Evolutionary conservation across 257 asterid genomes (phyloP), one percentile per base, ranked within the genome.

Genomic region (Fraxinus cuspidata): DNA sequence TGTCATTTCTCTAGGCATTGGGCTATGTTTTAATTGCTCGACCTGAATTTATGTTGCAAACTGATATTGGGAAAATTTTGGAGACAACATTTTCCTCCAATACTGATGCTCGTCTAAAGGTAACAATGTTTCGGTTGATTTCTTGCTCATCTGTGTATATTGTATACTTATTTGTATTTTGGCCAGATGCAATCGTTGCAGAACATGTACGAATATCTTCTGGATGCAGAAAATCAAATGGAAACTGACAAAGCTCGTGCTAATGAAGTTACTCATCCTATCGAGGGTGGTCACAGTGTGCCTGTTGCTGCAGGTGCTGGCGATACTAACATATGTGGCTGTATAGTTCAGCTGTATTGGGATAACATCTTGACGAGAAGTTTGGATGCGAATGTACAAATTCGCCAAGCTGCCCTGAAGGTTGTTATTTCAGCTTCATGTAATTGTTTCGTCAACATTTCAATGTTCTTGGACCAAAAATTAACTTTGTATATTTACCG

Each of bases 281-380:
- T 68, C 38, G 85, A 84, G 84, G 94, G 88, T 79, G 87, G 78
- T 71, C 88, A 86, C 70, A 80, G 85, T 87, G 99, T 96, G 70
- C 94, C 99, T 69, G 97, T 93, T 80, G 99, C 99, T 81, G 98
- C 99, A 8, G 99, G 99, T 73, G 99, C 98, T 76, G 99, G 99
- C 67, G 99, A 96, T 87, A 93, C 99, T 75, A 96, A 96, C 86
- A 87, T 96, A 74, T 93, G 98, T 70, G 99, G 99, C 66, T 96
- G 97, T 68, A 92, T 96, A 86, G 87, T 92, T 86, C 99, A 92
- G 85, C 89, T 96, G 79, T 90, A 92, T 84, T 96, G 99, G 99
- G 84, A 78, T 81, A 80, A 74, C 78, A 89, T 96, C 82, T 86
- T 96, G 73, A 90, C 85, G 38, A 92, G 97, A 83, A 85, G 94